Base-by-base conservation (phyloP, 306 rosid genomes). In the Vigna angularis region DNA sequence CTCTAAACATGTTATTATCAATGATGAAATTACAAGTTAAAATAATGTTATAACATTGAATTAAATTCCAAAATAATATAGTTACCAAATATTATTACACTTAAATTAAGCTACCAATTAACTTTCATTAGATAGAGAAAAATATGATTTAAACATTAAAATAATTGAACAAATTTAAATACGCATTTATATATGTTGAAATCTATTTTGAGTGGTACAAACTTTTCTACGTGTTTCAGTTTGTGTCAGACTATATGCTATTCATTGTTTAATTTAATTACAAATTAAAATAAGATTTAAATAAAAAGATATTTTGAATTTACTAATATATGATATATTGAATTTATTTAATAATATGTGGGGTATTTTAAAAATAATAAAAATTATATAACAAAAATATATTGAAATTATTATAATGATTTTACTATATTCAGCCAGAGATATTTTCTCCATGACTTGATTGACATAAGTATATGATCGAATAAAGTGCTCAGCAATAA, bases 401-500 rank as follows among this genome's bases (percentile, higher is more conserved):
- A 66, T 17, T 18, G 18, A 66, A 10, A 5, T 4, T 42, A 4
- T 12, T 18, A 18, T 40, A 6, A 5, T 42, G 3, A 44, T 44
- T 44, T 12, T 11, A 6, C 20, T 20, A 45, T 47, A 24, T 68
- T 42, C 47, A 47, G 0, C 10, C 9, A 32, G 63, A 30, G 17
- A 32, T 70, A 49, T 28, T 70, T n/a, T 70, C 17, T 51, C 34
- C 49, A 32, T 17, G 49, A 32, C 53, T 51, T 49, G 30, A n/a
- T 10, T 28, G 34, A 32, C 47, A 34, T 70, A 51, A 70, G 51
- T n/a, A 16, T 15, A 9, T 30, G 30, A 51, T 17, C 4, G 12
- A 70, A 70, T 49, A 49, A 50, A 70, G 30, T 50, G 28, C 16
- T 10, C 26, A 69, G 48, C 75, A 15, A 50, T 70, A n/a, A 50